Base-by-base conservation (phyloP, 371 early-diverging fungal species). In the Cokeromyces recurvatus region DNA sequence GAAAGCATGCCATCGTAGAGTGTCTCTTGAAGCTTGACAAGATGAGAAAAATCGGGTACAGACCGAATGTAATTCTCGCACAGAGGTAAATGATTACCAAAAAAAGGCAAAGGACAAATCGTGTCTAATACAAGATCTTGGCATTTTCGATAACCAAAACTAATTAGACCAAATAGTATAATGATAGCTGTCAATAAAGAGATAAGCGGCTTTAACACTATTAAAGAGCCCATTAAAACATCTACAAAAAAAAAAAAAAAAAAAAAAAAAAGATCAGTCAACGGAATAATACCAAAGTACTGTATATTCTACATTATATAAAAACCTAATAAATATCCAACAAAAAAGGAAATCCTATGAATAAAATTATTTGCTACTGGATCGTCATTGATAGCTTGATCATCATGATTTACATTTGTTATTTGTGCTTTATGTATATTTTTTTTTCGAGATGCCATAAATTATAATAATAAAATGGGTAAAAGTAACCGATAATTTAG, bases 11-110 rank as follows among this genome's bases (percentile, higher is more conserved):
- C 59, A 17, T 71, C 69, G 24, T 72, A 65, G 3, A 73, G 48
- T 8, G 53, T 48, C 21, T 71, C 77, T 48, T 76, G 77, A 5
- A 64, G 43, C 23, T 68, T 60, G 16, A 73, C 65, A 12, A 73
- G 56, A 32, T 58, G 62, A 2, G 73, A 62, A 32, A 76, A 76
- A 38, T 76, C 69, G 9, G 77, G 77, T 15, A 75, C 52, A 1
- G 57, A 46, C 0, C 51, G 25, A 15, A 40, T 17, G 16, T 56
- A 43, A 4, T 51, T 20, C 27, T 52, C 39, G 48, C 71, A 71
- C 2, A 56, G 21, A 4, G 67, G 52, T 4, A 69, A 21, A 12
- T 47, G 47, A 0, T 23, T 14, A 4, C 60, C 48, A n/a, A 59
- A 17, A 1, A 64, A 8, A 1, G 53, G 46, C 14, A 53, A 27